Evolutionary conservation across 805 yeast species (phyloP), one percentile per base, ranked within the genome.

Genomic region (Torulaspora maleeae): DNA sequence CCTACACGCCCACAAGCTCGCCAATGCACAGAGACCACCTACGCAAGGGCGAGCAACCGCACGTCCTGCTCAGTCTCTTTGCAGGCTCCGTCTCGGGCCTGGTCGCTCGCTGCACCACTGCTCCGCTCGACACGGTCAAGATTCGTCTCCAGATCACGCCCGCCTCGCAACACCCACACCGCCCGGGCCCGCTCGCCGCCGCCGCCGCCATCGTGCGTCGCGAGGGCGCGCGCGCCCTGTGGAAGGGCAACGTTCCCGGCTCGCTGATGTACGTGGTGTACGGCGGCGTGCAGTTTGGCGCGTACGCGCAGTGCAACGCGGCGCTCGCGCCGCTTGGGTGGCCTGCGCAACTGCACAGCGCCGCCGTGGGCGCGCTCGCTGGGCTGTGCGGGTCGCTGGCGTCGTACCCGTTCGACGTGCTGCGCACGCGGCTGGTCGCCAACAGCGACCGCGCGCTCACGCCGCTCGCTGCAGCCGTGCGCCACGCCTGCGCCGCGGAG

Each of bases 241-340:
- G 98, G 98, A 90, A 89, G 62, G 99, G 99, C 0, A 93, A 93
- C 60, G 74, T 87, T 0, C 95, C 99, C 0, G 99, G 98, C 0
- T 88, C 88, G 51, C 63, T 80, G 30, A 77, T 93, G 80, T 93
- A 93, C 58, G 69, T 91, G 11, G 53, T 85, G 9, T 93, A 91
- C 57, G 96, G 98, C 10, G 86, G 86, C 0, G 68, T 78, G 0
- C 98, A 93, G 63, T 93, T 93, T 66, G 72, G 91, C 1, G 68
- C 86, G 1, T 86, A 83, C 57, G 72, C 88, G 1, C 60, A 72
- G 0, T 64, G 78, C 27, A 86, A 82, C 60, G 63, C 64, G 1
- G 48, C 74, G 19, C 58, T 69, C 36, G 37, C 41, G 1, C 30
- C 56, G 2, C 28, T 44, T 1, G 47, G 43, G 9, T 38, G 60